phyloP scores from a whole-genome alignment of 2,329 filamentous ascomycete genomes.

The Penicillium sp. region DNA sequence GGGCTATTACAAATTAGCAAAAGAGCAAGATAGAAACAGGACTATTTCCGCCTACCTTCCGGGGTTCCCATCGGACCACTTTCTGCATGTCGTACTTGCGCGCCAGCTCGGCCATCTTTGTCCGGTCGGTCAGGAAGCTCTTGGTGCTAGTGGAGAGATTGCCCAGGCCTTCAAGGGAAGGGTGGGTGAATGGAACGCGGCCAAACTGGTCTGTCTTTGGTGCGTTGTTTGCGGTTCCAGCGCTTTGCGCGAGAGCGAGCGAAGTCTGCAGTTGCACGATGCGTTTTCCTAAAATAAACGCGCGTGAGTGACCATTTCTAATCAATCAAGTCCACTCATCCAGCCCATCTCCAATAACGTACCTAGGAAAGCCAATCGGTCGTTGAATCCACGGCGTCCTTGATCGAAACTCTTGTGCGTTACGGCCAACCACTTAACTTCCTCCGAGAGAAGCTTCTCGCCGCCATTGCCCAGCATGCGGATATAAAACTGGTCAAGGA shows the following conservation, averaged over 20 bases:
- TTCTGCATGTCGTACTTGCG: constrained; percentile 67
- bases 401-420: constrained; percentile 99
- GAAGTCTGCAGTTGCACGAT: constrained; percentile 66
- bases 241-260: constrained; percentile 58
- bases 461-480: constrained; percentile 72
- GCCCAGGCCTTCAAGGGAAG: constrained; percentile 69
- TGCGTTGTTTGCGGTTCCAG: constrained; percentile 34
- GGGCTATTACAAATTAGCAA: constrained; percentile 45
- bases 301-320: constrained; percentile 1
- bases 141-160: constrained; percentile 67
- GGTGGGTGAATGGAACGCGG: constrained; percentile 68
- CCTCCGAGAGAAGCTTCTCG: constrained; percentile 74
- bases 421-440: constrained; percentile 93
- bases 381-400: constrained; percentile 90
- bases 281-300: constrained; percentile 54
- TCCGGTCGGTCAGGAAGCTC: constrained; percentile 61
- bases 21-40: constrained; percentile 7
- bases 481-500: constrained; percentile 76
- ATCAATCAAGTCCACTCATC: not conserved
- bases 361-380: constrained; percentile 88
- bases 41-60: constrained; percentile 59
- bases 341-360: constrained; percentile 29
- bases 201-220: constrained; percentile 52
- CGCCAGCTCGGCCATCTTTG: constrained; percentile 68
- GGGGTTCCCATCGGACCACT: constrained; percentile 87